These are phyloP conservation scores for Metschnikowia noctiluminum DNA, from an alignment of 805 yeast genomes.

Conservation along the genomic window DNA sequence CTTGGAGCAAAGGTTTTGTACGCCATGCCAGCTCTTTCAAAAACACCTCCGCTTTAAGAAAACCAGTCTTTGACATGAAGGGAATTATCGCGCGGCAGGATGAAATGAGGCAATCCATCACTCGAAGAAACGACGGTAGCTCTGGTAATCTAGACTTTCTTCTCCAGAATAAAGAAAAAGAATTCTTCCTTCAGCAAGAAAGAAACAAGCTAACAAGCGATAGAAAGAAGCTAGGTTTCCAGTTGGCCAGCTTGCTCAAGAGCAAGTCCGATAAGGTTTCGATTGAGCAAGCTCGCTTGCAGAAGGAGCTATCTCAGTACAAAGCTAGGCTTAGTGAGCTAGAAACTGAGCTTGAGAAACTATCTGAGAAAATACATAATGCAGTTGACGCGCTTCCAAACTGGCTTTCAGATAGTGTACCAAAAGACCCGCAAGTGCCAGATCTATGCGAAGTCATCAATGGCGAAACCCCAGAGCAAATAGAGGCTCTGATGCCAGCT, in stretches of 20 bases:
- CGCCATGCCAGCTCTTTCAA: slow-evolving; percentile 17
- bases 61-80: slow-evolving; percentile 16
- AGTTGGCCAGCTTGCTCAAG: slow-evolving; percentile 24
- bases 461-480: slow-evolving; percentile 33
- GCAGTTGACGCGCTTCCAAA: slow-evolving; percentile 62
- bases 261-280: slow-evolving; percentile 4
- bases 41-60: slow-evolving; percentile 16
- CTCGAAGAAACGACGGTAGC: slow-evolving; percentile 24
- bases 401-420: slow-evolving; percentile 48
- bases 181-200: slow-evolving; percentile 20
- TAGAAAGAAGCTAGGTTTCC: slow-evolving; percentile 26
- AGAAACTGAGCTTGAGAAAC: slow-evolving; percentile 21
- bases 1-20: background rate
- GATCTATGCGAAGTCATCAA: slow-evolving; percentile 52
- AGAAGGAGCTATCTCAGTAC: slow-evolving; percentile 19
- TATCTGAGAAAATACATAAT: slow-evolving; percentile 36
- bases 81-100: slow-evolving; percentile 10
- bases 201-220: slow-evolving; percentile 27
- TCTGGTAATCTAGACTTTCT: slow-evolving; percentile 24
- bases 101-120: slow-evolving; percentile 28
- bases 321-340: slow-evolving; percentile 27
- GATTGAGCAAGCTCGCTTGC: slow-evolving; percentile 12
- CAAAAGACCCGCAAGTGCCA: slow-evolving; percentile 36
- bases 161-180: slow-evolving; percentile 23
- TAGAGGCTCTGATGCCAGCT: slow-evolving; percentile 14